Evolutionary conservation across 176 grass and related monocot species (phyloP).

Genomic region (Phragmites australis): DNA sequence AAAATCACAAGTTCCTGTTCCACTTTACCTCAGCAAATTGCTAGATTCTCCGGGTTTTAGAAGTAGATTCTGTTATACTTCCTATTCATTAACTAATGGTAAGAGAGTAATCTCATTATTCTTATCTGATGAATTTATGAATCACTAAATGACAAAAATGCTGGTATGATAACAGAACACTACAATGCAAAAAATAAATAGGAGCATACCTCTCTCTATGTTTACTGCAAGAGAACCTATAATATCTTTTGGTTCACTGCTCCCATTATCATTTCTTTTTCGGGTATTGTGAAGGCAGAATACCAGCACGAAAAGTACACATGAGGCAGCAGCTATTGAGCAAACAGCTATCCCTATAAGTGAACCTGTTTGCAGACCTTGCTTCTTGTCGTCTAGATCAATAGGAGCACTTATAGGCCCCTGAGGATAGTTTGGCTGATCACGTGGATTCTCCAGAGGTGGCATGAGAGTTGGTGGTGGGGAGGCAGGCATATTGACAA

Average conservation of each 20-base stretch:
- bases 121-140: not conserved
- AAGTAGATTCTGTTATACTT: not conserved
- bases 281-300: constrained; percentile 46
- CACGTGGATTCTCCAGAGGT: constrained; percentile 40
- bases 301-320: constrained; percentile 55
- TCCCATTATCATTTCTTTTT: constrained; percentile 57
- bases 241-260: constrained; percentile 54
- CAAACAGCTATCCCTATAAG: constrained; percentile 64
- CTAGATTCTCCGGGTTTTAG: not conserved
- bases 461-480: constrained; percentile 50
- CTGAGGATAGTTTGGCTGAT: constrained; percentile 35
- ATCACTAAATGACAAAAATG: not conserved
- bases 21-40: not conserved
- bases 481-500: constrained; percentile 63
- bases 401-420: constrained; percentile 43
- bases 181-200: constrained; percentile 14
- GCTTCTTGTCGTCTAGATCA: constrained; percentile 58
- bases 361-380: constrained; percentile 55
- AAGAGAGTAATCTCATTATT: not conserved
- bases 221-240: constrained; percentile 40
- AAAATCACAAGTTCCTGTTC: not conserved
- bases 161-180: not conserved
- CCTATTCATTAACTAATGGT: not conserved
- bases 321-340: constrained; percentile 63
- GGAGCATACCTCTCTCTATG: constrained; percentile 64